Base-by-base conservation (phyloP, 345 rosid species). In the Rubroshorea leprosula region DNA sequence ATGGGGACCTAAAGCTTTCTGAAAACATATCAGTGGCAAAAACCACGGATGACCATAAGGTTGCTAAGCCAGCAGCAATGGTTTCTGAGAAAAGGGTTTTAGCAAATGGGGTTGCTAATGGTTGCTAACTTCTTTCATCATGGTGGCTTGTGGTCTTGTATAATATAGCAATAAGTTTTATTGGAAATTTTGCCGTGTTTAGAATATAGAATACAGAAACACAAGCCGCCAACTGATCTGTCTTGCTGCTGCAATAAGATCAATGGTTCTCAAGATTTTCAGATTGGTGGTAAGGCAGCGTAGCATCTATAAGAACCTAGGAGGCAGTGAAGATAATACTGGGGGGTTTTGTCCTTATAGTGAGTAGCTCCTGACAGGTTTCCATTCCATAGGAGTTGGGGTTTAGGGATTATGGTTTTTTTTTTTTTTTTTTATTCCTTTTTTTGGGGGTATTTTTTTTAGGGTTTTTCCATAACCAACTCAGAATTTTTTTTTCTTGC, bases 21-120 rank as follows among this genome's bases (percentile, higher is more conserved):
- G 81, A 74, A 62, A 77, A 74, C 51, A 78, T 68, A 43, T 62
- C 68, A 49, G 67, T 58, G 53, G 57, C 60, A 9, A 58, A 61
- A 69, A 45, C 63, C 54, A 57, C 49, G 0, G 68, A 62, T 65
- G 23, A 58, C 61, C 23, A 12, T 12, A 71, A 35, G 64, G 54
- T 41, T 26, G 47, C 26, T 12, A 69, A 67, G 35, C 70, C 70
- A 54, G 74, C 20, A n/a, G 68, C 48, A n/a, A n/a, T n/a, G 15
- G 71, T 47, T 31, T 64, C 75, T 5, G 71, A 61, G 17, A 72
- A 62, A 29, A 52, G 5, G 24, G 39, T 46, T 21, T 53, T 62
- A 19, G 39, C 58, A 1, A 71, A 71, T 47, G 67, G 67, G 61
- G 49, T 70, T 50, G 70, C 71, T 47, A 71, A 69, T 68, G 75